Evolutionary conservation across 1,284 basidiomycete species (phyloP).

Genomic region (Moesziomyces globuligerus): DNA sequence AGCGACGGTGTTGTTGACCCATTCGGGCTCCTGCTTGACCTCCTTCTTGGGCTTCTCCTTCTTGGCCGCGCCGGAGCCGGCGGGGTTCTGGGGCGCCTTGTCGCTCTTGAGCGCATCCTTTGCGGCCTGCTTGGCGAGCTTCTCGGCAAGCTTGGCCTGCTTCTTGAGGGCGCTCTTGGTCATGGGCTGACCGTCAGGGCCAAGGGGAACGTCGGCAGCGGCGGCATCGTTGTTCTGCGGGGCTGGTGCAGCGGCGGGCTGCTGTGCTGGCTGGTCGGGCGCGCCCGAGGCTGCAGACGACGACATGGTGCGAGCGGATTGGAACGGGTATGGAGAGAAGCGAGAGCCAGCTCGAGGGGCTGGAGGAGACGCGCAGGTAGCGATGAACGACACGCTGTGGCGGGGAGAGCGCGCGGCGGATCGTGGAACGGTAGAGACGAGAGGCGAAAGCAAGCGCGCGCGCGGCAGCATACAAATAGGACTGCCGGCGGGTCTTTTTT

Average conservation of each 20-base stretch:
- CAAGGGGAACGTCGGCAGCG: constrained; percentile 37
- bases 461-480: constrained; percentile 32
- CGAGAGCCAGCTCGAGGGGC: not conserved
- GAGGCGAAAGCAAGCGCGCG: constrained; percentile 9
- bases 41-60: constrained; percentile 66
- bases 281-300: constrained; percentile 23
- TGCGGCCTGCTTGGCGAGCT: constrained; percentile 60
- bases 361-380: not conserved
- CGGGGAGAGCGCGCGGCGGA: constrained; percentile 8
- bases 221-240: constrained; percentile 16
- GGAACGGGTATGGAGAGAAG: not conserved
- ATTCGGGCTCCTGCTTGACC: constrained; percentile 61
- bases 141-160: constrained; percentile 60
- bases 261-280: constrained; percentile 22
- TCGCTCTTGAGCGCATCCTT: constrained; percentile 63
- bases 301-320: constrained; percentile 26
- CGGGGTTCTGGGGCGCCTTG: constrained; percentile 37
- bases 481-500: constrained; percentile 19
- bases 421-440: constrained; percentile 12
- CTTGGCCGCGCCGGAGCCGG: constrained; percentile 48
- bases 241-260: constrained; percentile 14
- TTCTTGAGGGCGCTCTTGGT: constrained; percentile 62
- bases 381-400: not conserved
- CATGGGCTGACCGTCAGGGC: constrained; percentile 51
- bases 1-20: constrained; percentile 59